Percentiles rank a stretch among this genome's conserved stretches.
Evolutionary conservation across 2,329 filamentous ascomycete species (phyloP).

Genomic region (Colletotrichum viniferum): DNA sequence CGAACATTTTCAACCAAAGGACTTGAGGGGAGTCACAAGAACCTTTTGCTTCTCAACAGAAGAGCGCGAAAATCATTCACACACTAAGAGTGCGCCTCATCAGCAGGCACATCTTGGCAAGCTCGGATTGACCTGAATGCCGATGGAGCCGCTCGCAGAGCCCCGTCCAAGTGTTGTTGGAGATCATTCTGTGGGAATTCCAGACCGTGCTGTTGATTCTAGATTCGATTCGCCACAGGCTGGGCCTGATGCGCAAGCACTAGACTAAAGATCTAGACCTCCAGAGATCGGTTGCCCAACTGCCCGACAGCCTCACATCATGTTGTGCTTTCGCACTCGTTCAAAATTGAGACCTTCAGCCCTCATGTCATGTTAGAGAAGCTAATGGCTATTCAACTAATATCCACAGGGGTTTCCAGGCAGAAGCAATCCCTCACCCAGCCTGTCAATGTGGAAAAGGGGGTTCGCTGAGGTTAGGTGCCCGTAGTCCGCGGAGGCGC

Average conservation of each 20-base stretch:
- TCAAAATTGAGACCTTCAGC: neutral
- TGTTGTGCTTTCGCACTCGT: neutral
- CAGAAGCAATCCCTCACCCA: neutral
- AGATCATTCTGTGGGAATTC: neutral
- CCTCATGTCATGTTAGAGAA: neutral
- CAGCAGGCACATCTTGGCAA: neutral
- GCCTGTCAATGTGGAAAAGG: neutral
- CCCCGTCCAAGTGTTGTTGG: neutral
- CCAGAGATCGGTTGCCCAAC: neutral
- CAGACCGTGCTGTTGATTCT: neutral
- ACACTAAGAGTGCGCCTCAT: neutral
- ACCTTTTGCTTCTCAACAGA: neutral
- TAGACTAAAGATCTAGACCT: neutral
- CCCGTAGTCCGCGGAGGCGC: neutral
- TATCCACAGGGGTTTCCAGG: neutral
- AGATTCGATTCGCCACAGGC: neutral
- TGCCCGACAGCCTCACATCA: neutral
- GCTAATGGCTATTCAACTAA: neutral
- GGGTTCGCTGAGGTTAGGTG: neutral
- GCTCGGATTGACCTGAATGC: neutral
- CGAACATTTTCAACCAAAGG: neutral
- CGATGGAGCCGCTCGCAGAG: neutral
- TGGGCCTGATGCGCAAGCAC: neutral
- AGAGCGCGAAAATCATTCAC: neutral
- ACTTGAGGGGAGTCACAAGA: neutral